Evolutionary conservation across 73 alveolate genomes (phyloP).

Genomic region (Paramecium octaurelia): DNA sequence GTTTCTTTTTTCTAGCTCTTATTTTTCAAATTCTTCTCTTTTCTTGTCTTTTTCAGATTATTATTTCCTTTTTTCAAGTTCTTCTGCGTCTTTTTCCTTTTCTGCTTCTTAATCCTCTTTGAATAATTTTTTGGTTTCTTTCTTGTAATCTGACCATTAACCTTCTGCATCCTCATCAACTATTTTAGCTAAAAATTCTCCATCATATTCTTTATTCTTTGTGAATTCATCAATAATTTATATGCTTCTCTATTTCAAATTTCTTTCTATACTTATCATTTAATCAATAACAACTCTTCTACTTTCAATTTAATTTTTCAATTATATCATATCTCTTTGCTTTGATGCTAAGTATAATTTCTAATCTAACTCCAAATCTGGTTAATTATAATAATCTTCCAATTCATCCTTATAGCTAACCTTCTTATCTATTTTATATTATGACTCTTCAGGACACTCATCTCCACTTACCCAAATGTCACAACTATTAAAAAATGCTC

Average conservation of each 20-base stretch:
- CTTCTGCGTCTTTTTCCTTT: background rate
- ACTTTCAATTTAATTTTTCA: slow-evolving; percentile 30
- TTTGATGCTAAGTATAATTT: slow-evolving; percentile 34
- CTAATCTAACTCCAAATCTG: slow-evolving; percentile 32
- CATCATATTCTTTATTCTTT: slow-evolving; percentile 19
- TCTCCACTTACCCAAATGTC: slow-evolving; percentile 13
- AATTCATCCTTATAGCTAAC: background rate
- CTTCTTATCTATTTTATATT: background rate
- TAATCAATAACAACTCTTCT: background rate
- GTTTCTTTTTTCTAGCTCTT: background rate
- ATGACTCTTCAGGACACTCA: slow-evolving; percentile 1
- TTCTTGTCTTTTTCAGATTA: background rate
- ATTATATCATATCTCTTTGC: slow-evolving; percentile 29
- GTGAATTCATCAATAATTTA: background rate
- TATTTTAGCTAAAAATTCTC: background rate
- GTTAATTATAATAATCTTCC: background rate
- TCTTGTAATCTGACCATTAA: background rate
- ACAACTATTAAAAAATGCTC: background rate
- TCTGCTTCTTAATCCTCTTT: background rate
- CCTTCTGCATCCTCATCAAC: slow-evolving; percentile 43
- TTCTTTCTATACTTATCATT: background rate
- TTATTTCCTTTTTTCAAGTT: background rate
- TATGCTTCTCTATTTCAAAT: background rate
- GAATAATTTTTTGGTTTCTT: background rate
- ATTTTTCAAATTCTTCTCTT: background rate